Evolutionary conservation across 192 early-diverging fungal genomes (phyloP).

Genomic region (Rhizoclosmatium sp.): DNA sequence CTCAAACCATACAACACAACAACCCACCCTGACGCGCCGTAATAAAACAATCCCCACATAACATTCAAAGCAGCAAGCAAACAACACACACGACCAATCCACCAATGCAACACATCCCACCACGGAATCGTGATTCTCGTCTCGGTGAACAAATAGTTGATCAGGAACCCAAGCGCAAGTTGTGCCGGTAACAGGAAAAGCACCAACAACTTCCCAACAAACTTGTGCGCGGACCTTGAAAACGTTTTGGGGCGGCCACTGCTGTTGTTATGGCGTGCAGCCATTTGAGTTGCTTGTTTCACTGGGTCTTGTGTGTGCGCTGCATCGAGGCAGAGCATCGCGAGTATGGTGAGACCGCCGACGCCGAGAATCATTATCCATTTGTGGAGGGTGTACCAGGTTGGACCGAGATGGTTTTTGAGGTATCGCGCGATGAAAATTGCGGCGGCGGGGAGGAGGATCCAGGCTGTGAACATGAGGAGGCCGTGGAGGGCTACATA

Average conservation of each 20-base stretch:
- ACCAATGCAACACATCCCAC: conserved; percentile 51
- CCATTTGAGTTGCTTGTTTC: background rate
- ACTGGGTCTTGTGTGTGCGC: background rate
- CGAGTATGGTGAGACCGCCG: conserved; percentile 22
- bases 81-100: conserved; percentile 25
- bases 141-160: conserved; percentile 33
- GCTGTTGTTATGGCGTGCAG: background rate
- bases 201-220: conserved; percentile 20
- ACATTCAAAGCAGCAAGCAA: conserved; percentile 31
- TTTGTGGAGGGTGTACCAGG: conserved; percentile 48
- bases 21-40: conserved; percentile 1
- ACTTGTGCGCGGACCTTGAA: conserved; percentile 15
- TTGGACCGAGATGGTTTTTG: conserved; percentile 44
- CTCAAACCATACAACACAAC: background rate
- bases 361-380: conserved; percentile 41
- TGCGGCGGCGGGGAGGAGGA: conserved; percentile 39
- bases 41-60: conserved; percentile 8
- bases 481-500: conserved; percentile 47
- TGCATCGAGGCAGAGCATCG: background rate
- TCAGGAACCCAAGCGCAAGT: conserved; percentile 41
- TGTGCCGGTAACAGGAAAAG: conserved; percentile 28
- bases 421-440: conserved; percentile 57
- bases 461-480: conserved; percentile 60
- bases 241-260: background rate
- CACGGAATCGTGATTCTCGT: conserved; percentile 41